Conservation (phyloP, 176 grass and related monocot species). For the Cymbopogon citratus region DNA sequence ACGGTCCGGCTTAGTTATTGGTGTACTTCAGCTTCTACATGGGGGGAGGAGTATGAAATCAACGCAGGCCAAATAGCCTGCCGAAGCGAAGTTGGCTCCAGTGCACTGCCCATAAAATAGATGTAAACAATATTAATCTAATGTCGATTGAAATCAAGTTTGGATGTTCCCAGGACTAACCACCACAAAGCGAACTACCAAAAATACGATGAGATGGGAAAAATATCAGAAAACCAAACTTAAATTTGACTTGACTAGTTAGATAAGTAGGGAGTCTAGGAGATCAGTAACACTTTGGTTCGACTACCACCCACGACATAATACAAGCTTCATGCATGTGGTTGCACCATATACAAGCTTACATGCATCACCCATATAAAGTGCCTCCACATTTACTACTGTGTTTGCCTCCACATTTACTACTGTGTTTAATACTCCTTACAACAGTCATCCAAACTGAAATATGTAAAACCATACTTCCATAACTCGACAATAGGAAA, state of each 20-base stretch:
- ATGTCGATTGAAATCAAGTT: not conserved
- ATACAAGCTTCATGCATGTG: not conserved
- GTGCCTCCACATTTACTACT: not conserved
- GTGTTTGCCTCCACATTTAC: not conserved
- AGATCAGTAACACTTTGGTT: not conserved
- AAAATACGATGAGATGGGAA: not conserved
- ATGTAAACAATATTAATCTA: constrained; percentile 12
- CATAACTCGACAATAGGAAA: not conserved
- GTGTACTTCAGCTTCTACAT: constrained; percentile 60
- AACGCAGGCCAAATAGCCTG: constrained; percentile 79
- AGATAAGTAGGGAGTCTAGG: not conserved
- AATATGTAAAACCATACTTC: constrained; percentile 1
- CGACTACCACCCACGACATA: not conserved
- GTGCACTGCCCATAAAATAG: constrained; percentile 49
- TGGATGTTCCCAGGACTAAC: not conserved
- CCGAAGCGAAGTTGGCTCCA: constrained; percentile 65
- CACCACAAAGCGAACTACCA: not conserved
- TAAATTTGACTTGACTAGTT: not conserved
- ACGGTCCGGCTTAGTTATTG: constrained; percentile 67
- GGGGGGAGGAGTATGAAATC: constrained; percentile 67
- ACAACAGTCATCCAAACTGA: not conserved
- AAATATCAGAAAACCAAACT: not conserved
- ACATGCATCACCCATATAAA: not conserved
- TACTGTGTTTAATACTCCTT: not conserved
- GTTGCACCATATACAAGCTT: not conserved